Base-by-base conservation (phyloP, 768 basidiomycete genomes). In the Chiua virens region DNA sequence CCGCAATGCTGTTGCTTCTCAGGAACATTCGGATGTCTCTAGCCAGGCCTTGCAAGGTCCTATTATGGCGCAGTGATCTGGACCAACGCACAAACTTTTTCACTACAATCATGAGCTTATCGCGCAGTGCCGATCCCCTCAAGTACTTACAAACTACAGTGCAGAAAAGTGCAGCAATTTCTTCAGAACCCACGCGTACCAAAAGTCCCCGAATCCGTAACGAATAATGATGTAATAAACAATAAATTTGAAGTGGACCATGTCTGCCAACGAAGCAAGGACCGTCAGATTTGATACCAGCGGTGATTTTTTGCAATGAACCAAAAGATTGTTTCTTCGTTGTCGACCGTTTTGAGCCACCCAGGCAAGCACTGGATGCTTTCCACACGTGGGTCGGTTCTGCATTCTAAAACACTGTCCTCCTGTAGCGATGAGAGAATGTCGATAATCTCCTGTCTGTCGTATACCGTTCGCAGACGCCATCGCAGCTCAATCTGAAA, bases 361-460 rank as follows among this genome's bases (percentile, higher is more conserved):
- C 62, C 66, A 41, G 67, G 50, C 30, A 62, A 46, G 28, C 15
- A 44, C 36, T 42, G 57, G 25, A 54, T 28, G 8, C n/a, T 27
- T 41, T 45, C 51, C 48, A 52, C 17, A 25, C 42, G 40, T 23
- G 45, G 25, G 1, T 47, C 49, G 61, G 54, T 39, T 52, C 50
- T 48, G 50, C 55, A 56, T 39, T 68, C 67, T 25, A 87, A 49
- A 50, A 74, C 78, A 9, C 80, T 77, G 27, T 82, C 80, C n/a
- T 76, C 75, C 20, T 68, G 62, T 44, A 92, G 67, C 47, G 76
- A 76, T 14, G 70, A 67, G 41, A 89, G 61, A 20, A 86, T 53
- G n/a, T 90, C 89, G 42, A 75, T 69, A 22, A 87, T 71, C 62
- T 92, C 90, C 55, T 86, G 86, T 49, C 84, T 75, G 62, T 92